phyloP scores from a whole-genome alignment of 352 stramenopile genomes.

The Pythium scleroteichum region DNA sequence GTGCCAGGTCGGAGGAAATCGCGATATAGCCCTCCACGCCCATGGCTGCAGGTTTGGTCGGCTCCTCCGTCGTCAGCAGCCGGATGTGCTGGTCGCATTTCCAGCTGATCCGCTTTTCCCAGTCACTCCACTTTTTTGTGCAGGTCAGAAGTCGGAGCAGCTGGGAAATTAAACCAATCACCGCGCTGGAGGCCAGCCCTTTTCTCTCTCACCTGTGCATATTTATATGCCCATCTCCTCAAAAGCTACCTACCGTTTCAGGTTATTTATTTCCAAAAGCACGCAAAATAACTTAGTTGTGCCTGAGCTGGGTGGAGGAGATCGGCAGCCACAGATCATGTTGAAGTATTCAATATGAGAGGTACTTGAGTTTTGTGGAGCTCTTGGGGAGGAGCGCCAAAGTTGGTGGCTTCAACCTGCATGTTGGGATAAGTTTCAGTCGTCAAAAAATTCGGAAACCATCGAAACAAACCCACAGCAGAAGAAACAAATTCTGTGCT shows the following conservation, averaged over 20 bases:
- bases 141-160: constrained; percentile 14
- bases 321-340: too few species aligned
- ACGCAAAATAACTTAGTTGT: too few species aligned
- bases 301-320: too few species aligned
- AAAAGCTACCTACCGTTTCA: not conserved
- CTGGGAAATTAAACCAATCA: constrained; percentile 25
- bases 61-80: not conserved
- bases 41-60: not conserved
- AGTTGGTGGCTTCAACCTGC: constrained; percentile 12
- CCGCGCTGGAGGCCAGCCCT: constrained; percentile 9
- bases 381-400: not conserved
- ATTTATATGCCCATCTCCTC: constrained; percentile 26
- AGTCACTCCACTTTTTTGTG: constrained; percentile 12
- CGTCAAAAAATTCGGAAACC: too few species aligned
- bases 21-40: too few species aligned
- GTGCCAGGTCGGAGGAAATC: too few species aligned
- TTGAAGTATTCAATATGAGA: constrained; percentile 18
- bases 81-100: not conserved
- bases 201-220: constrained; percentile 27
- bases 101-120: not conserved
- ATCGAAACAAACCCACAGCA: not conserved
- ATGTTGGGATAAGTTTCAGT: not conserved
- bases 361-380: constrained; percentile 27
- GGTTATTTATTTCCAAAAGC: constrained; percentile 8
- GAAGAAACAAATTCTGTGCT: too few species aligned